Base-by-base conservation (phyloP, 1,284 basidiomycete genomes). In the Ceratobasidium sp. region DNA sequence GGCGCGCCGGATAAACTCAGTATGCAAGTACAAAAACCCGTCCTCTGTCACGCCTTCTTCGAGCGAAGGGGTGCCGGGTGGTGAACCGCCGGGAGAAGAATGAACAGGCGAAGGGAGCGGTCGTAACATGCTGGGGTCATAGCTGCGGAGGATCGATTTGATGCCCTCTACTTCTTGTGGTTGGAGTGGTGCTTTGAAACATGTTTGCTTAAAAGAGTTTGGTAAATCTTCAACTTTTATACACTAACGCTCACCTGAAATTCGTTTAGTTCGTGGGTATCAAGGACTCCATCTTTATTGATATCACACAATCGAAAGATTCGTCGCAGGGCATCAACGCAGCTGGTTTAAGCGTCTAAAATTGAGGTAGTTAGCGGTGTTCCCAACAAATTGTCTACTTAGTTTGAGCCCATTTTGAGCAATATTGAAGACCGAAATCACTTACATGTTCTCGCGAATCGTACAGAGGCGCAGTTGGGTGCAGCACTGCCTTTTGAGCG, bases 271-370 rank as follows among this genome's bases (percentile, higher is more conserved):
- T 99, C 97, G 31, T 88, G 83, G 25, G 93, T 89, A 75, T 96
- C 94, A 53, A 99, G 82, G 57, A 98, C 80, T 1, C 93, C 94
- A 76, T 99, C 96, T 78, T 98, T 98, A 78, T 98, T 94, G 35
- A 87, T 82, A 78, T 99, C 96, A 76, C 95, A 97, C 29, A 99
- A 86, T 76, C 93, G 94, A 82, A 98, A 99, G 82, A 99, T 98
- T 71, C 96, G 89, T 74, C 87, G 86, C 68, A 99, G 82, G 1
- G 96, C 96, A 64, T 89, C 88, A 40, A 92, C 84, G 95, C 98
- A 64, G 93, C 92, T 6, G 94, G 93, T 83, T 98, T 98, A 58
- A 98, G 82, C n/a, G 90, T 88, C 93, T 95, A 74, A 8, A 3
- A 57, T 43, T 15, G 15, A 20, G 43, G 13, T 56, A 38, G 32